Percentiles rank a stretch among this genome's conserved stretches.
phyloP scores from a whole-genome alignment of 1,284 basidiomycete species.

The Leccinum glutinopallens region DNA sequence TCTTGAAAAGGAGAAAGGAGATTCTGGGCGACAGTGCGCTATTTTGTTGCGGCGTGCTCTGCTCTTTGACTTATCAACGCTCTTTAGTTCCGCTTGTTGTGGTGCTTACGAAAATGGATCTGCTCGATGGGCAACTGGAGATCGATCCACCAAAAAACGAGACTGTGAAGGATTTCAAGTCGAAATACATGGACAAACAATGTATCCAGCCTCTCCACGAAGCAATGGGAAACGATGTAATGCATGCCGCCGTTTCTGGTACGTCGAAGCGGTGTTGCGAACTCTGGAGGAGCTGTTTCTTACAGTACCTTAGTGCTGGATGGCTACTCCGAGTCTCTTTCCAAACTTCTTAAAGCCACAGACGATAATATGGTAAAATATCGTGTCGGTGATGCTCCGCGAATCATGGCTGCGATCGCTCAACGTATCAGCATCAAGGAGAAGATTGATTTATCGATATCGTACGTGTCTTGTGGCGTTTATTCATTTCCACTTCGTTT shows the following conservation, averaged over 20 bases:
- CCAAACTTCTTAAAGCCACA: slow-evolving; percentile 13
- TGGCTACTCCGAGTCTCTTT: slow-evolving; percentile 6
- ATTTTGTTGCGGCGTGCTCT: too few relatives aligned
- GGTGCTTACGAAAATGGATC: too few relatives aligned
- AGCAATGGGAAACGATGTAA: slow-evolving; percentile 3
- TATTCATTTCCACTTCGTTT: not conserved
- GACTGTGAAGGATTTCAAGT: too few relatives aligned
- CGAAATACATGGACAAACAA: not conserved
- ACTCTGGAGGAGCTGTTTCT: not conserved
- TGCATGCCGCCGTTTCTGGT: slow-evolving; percentile 16
- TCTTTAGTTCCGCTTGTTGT: too few relatives aligned
- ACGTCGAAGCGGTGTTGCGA: not conserved
- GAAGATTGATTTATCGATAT: slow-evolving; percentile 22
- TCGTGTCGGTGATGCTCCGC: slow-evolving; percentile 10
- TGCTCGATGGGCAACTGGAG: too few relatives aligned
- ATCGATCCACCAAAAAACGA: too few relatives aligned
- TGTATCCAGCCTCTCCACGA: slow-evolving; percentile 2
- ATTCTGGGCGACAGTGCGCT: too few relatives aligned
- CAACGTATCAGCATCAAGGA: slow-evolving; percentile 26
- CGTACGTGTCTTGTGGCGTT: slow-evolving; percentile 10
- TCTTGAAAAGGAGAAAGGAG: too few relatives aligned
- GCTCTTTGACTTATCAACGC: too few relatives aligned
- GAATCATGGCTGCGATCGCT: slow-evolving; percentile 17
- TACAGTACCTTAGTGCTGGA: slow-evolving; percentile 7
- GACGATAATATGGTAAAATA: slow-evolving; percentile 7